phyloP scores from a whole-genome alignment of 768 basidiomycete genomes.

The Trametes cubensis region DNA sequence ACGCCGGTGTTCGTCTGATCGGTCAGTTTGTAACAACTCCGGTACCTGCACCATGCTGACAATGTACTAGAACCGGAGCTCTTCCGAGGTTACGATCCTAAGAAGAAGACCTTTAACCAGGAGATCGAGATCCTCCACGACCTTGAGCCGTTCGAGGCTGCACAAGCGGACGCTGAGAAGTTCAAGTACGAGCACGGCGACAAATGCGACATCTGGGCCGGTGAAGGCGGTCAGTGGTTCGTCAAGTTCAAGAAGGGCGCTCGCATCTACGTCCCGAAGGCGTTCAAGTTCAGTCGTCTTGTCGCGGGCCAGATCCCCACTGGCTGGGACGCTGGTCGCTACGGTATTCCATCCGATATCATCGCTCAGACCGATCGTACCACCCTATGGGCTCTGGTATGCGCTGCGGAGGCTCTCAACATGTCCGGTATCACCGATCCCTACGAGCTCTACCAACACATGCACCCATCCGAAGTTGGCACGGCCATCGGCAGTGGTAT shows the following conservation, averaged over 20 bases:
- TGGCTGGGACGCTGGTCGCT: constrained; percentile 95
- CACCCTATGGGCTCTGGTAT: constrained; percentile 93
- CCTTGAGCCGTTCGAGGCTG: constrained; percentile 92
- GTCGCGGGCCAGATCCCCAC: constrained; percentile 97
- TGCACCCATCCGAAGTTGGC: constrained; percentile 97
- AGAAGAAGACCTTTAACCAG: constrained; percentile 96
- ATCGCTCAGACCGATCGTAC: constrained; percentile 91
- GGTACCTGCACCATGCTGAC: neutral
- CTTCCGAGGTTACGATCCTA: constrained; percentile 97
- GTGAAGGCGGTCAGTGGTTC: constrained; percentile 92
- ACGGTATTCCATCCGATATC: constrained; percentile 97
- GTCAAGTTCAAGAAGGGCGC: constrained; percentile 99
- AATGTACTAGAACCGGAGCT: constrained; percentile 82
- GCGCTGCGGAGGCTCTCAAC: constrained; percentile 93
- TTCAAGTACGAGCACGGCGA: constrained; percentile 98
- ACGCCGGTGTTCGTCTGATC: constrained; percentile 92
- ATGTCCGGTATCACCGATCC: constrained; percentile 97
- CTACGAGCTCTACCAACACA: constrained; percentile 94
- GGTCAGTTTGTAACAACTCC: constrained; percentile 52
- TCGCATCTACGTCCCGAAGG: constrained; percentile 89
- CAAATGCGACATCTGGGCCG: constrained; percentile 94
- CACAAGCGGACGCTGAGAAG: constrained; percentile 86
- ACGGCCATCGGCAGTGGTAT: constrained; percentile 95
- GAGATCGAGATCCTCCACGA: constrained; percentile 97
- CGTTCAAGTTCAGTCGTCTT: constrained; percentile 90